Evolutionary conservation across 495 filamentous ascomycete genomes (phyloP).

Genomic region (Tuber melanosporum): DNA sequence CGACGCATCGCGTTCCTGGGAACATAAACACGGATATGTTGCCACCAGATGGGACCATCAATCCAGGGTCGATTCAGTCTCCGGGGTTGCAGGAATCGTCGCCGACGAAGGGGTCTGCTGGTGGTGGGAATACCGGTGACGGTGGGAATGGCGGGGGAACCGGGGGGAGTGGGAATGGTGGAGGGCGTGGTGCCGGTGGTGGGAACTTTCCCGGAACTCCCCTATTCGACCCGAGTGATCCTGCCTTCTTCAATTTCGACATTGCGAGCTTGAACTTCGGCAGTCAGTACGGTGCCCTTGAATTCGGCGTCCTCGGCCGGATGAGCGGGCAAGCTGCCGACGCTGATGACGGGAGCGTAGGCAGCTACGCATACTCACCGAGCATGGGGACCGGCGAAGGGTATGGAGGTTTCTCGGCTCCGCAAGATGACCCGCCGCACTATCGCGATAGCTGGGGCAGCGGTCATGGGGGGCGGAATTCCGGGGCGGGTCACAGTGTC

Average conservation of each 20-base stretch:
- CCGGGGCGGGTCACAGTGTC: slow-evolving; percentile 22
- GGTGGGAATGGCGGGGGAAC: background rate
- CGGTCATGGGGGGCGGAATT: slow-evolving; percentile 23
- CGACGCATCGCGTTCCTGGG: slow-evolving; percentile 14
- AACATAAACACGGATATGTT: slow-evolving; percentile 33
- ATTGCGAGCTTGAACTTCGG: slow-evolving; percentile 90
- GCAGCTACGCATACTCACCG: slow-evolving; percentile 39
- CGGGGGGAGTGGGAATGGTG: background rate
- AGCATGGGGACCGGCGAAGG: slow-evolving; percentile 29
- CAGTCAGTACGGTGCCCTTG: slow-evolving; percentile 85
- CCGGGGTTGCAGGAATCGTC: slow-evolving; percentile 31
- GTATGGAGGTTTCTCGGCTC: slow-evolving; percentile 38
- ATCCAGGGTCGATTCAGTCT: slow-evolving; percentile 39
- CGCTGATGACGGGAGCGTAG: slow-evolving; percentile 32
- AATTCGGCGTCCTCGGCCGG: slow-evolving; percentile 90
- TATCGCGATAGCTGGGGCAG: slow-evolving; percentile 7
- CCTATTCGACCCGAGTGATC: slow-evolving; percentile 73
- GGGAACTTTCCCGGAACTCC: slow-evolving; percentile 32
- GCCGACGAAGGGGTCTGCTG: slow-evolving; percentile 23
- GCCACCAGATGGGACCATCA: slow-evolving; percentile 41
- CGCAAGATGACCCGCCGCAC: slow-evolving; percentile 18
- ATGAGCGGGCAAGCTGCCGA: slow-evolving; percentile 61
- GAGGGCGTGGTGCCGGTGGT: background rate
- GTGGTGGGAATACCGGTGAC: background rate
- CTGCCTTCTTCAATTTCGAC: slow-evolving; percentile 87